Evolutionary conservation across 495 filamentous ascomycete genomes (phyloP), one percentile per base, ranked within the genome.

Genomic region (Alectoria sarmentosa): DNA sequence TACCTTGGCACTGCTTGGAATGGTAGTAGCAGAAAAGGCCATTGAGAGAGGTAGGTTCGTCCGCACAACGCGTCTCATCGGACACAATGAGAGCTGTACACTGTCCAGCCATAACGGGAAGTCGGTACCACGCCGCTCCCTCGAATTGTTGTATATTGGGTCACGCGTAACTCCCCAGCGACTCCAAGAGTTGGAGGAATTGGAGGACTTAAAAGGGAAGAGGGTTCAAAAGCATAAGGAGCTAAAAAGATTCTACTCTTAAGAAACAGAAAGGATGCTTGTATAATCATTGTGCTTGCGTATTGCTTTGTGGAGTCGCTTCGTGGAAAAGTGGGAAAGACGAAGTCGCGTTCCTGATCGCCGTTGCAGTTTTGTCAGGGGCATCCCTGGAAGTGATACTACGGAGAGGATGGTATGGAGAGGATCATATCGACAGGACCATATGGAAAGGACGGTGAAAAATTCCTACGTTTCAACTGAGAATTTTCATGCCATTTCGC

Each of bases 1-100:
- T 34, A 69, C 71, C 80, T 66, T 75, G 76, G 56, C 76, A 79
- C 66, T 81, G 76, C 38, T 72, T 73, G 0, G 76, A 76, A 58
- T 82, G 80, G 60, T 76, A 79, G 14, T 63, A 62, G 66, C 81
- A 83, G 67, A 82, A 82, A n/a, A 81, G 67, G 28, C 72, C 72
- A 65, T 80, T 74, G 67, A 74, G 61, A 34, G 75, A 74, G 8
- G 75, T 78, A 14, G 79, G 74, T 34, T 67, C 36, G 30, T 73
- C 65, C 9, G 63, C 67, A 65, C 77, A 80, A 36, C 65, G 71
- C 39, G 70, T 66, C 44, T 72, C 56, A 62, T 79, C 76, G 1
- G 77, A 79, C 15, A 79, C 60, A 44, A 77, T 74, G 49, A 79
- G 59, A 30, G 78, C 77, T 63, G 74, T 70, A 63, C 75, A 76